These are phyloP conservation scores for Bruguiera hainesii DNA, from an alignment of 441 rosid species.

Conservation along the genomic window DNA sequence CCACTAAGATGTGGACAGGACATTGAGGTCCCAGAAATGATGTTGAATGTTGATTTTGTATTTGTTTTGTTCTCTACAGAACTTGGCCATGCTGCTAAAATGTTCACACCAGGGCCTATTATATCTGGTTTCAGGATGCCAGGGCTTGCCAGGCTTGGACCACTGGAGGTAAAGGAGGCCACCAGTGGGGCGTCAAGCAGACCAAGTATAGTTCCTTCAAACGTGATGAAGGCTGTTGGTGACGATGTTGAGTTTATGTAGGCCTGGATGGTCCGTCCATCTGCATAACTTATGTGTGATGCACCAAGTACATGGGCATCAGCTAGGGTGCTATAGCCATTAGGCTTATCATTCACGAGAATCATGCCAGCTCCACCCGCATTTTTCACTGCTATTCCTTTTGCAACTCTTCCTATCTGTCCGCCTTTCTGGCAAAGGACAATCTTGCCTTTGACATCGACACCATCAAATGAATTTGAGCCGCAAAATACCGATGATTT, in stretches of 20 bases:
- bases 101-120: slow-evolving; percentile 52
- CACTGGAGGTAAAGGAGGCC: slow-evolving; percentile 52
- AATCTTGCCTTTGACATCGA: slow-evolving; percentile 45
- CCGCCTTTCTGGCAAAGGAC: slow-evolving; percentile 51
- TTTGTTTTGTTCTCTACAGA: slow-evolving; percentile 33
- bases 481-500: slow-evolving; percentile 31
- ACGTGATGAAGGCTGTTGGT: slow-evolving; percentile 34
- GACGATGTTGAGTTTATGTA: slow-evolving; percentile 41
- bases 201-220: slow-evolving; percentile 24
- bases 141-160: slow-evolving; percentile 53
- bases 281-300: slow-evolving; percentile 35
- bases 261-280: slow-evolving; percentile 31
- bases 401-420: slow-evolving; percentile 27
- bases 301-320: slow-evolving; percentile 59
- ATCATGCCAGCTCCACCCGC: slow-evolving; percentile 62
- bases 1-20: slow-evolving; percentile 70
- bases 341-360: slow-evolving; percentile 31
- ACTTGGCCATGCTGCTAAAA: slow-evolving; percentile 47
- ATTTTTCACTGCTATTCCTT: slow-evolving; percentile 39
- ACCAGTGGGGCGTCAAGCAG: slow-evolving; percentile 47
- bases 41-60: slow-evolving; percentile 31
- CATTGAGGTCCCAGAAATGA: slow-evolving; percentile 59
- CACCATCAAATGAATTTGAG: slow-evolving; percentile 31
- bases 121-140: slow-evolving; percentile 68
- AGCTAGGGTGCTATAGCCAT: slow-evolving; percentile 38